Evolutionary conservation across 108 stramenopile species (phyloP), one percentile per base, ranked within the genome.

Genomic region (Skeletonema potamos): DNA sequence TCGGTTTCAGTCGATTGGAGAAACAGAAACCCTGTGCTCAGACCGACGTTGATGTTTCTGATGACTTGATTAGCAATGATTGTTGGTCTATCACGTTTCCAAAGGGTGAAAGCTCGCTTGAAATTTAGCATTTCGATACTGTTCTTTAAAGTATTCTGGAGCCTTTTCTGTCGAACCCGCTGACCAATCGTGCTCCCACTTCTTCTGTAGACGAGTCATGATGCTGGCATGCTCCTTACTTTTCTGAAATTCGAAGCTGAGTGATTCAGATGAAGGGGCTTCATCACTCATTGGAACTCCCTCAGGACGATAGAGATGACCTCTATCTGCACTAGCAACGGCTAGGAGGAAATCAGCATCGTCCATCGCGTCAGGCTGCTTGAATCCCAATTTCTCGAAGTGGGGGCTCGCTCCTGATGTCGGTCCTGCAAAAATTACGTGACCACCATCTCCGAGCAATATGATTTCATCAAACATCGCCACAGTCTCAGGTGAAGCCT

Each of bases 401-500:
- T 87, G 77, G n/a, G 56, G 58, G 22, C 64, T 32, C 0, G 88
- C 70, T 7, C 58, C 58, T 37, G 76, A 86, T 8, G 86, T 81
- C 7, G 83, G 85, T 4, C 91, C 92, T 8, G 89, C 65, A 64
- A 84, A 88, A 29, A 93, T 76, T 34, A 90, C 54, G 28, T 56
- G 68, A 3, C 39, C 39, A 10, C 73, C 91, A n/a, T 84, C 81
- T 18, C 73, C 36, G 22, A 93, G 77, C 37, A 93, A 54, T 6
- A 89, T 72, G 4, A 92, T 55, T 34, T 91, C 83, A 64, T 92
- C 91, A 62, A 93, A 93, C 37, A 90, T 62, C 30, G 77, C 72
- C 54, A 89, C 87, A 28, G 85, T 82, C 36, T 76, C 90, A 27
- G 87, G 90, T 34, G 86, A 77, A 6, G 92, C 88, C 70, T 93